phyloP scores from a whole-genome alignment of 169 alveolate genomes.

The Plasmodium coatneyi region DNA sequence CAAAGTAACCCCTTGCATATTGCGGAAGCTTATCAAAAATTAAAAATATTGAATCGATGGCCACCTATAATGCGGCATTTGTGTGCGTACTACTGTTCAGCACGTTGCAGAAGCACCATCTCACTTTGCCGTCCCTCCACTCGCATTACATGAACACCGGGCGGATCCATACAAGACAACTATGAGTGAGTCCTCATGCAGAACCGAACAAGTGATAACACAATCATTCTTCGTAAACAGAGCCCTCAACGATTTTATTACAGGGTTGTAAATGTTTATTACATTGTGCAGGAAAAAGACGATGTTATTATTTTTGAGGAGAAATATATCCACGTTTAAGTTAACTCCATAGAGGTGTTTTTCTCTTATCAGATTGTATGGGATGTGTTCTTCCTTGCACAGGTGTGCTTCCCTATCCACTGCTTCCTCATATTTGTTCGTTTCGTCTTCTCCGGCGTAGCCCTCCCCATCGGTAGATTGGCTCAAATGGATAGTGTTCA shows the following conservation, averaged over 20 bases:
- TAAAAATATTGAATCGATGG: background rate
- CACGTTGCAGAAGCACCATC: background rate
- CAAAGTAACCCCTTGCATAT: background rate
- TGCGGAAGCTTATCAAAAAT: background rate
- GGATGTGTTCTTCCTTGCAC: constrained; percentile 10
- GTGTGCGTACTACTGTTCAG: background rate
- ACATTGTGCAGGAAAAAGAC: constrained; percentile 51
- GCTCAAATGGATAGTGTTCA: background rate
- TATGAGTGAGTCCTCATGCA: constrained; percentile 11
- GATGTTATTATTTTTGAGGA: constrained; percentile 34
- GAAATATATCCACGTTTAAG: constrained; percentile 46
- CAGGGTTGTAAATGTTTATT: constrained; percentile 56
- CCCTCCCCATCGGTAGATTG: background rate
- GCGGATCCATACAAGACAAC: constrained; percentile 27
- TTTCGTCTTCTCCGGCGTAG: background rate
- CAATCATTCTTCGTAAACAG: constrained; percentile 32
- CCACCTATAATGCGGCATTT: background rate
- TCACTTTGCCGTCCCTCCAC: background rate
- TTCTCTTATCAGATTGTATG: constrained; percentile 25
- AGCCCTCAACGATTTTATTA: constrained; percentile 20
- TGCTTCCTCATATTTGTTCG: background rate
- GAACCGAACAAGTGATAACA: constrained; percentile 31
- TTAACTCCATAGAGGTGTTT: constrained; percentile 40
- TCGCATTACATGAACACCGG: constrained; percentile 34
- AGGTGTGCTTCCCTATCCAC: background rate